These are phyloP conservation scores for Nothophoma quercina DNA, from an alignment of 2,329 filamentous ascomycete genomes.

Conservation along the genomic window DNA sequence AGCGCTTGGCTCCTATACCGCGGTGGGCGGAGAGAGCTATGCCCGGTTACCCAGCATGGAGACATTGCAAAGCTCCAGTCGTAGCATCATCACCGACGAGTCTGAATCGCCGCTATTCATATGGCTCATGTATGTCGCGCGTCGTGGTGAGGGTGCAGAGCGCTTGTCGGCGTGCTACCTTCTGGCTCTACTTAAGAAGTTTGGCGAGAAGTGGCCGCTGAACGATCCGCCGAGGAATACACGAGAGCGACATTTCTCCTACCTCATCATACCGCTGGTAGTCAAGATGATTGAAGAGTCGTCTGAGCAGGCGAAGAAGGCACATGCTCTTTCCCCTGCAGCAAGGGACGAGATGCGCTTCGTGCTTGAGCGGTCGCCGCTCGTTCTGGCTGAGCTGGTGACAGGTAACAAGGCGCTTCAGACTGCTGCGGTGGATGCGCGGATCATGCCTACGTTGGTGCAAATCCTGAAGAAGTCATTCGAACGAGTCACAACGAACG, in stretches of 20 bases:
- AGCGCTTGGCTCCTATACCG: slow-evolving; percentile 48
- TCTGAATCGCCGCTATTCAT: slow-evolving; percentile 57
- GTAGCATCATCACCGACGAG: slow-evolving; percentile 49
- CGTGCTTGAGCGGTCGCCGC: slow-evolving; percentile 66
- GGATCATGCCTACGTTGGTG: slow-evolving; percentile 67
- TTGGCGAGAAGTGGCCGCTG: slow-evolving; percentile 46
- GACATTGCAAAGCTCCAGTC: slow-evolving; percentile 34
- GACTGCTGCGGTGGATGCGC: slow-evolving; percentile 78
- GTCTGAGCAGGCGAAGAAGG: slow-evolving; percentile 35
- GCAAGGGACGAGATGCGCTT: slow-evolving; percentile 46
- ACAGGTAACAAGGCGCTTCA: slow-evolving; percentile 81
- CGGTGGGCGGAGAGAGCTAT: slow-evolving; percentile 38
- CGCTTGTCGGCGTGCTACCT: slow-evolving; percentile 54
- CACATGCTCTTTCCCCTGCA: slow-evolving; percentile 53
- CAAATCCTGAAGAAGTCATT: slow-evolving; percentile 72
- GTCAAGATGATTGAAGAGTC: slow-evolving; percentile 56
- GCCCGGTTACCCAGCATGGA: slow-evolving; percentile 44
- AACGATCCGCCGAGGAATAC: slow-evolving; percentile 49
- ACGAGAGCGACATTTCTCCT: slow-evolving; percentile 53
- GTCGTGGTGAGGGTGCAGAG: slow-evolving; percentile 50
- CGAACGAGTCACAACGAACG: slow-evolving; percentile 61
- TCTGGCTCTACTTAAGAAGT: slow-evolving; percentile 46
- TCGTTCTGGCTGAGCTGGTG: slow-evolving; percentile 79
- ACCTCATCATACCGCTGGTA: slow-evolving; percentile 57
- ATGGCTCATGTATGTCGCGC: slow-evolving; percentile 57